Evolutionary conservation across 1,284 basidiomycete genomes (phyloP).

Genomic region (Trichosporon sp.): DNA sequence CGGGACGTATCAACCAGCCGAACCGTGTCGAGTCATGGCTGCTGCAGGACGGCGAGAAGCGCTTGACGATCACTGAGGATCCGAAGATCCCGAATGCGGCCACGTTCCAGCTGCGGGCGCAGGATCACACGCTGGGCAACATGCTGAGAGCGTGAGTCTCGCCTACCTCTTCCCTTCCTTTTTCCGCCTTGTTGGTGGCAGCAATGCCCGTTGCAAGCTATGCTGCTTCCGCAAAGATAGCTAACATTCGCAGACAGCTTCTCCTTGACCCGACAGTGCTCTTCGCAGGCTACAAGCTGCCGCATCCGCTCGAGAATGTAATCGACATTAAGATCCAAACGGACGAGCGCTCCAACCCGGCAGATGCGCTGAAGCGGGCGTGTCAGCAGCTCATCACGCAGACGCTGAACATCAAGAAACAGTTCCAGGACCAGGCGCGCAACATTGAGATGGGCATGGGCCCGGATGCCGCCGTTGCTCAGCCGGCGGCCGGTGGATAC

Average conservation of each 20-base stretch:
- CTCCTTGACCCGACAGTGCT: constrained; percentile 76
- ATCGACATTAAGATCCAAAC: constrained; percentile 95
- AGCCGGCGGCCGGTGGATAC: constrained; percentile 21
- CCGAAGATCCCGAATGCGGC: constrained; percentile 96
- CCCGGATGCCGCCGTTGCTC: constrained; percentile 28
- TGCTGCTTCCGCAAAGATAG: neutral
- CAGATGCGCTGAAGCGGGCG: constrained; percentile 75
- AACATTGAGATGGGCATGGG: constrained; percentile 49
- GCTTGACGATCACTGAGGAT: constrained; percentile 87
- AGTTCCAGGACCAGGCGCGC: constrained; percentile 52
- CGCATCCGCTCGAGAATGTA: constrained; percentile 89
- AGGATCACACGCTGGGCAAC: constrained; percentile 95
- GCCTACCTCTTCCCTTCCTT: neutral
- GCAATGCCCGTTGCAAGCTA: neutral
- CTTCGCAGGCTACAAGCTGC: constrained; percentile 96
- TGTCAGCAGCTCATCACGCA: constrained; percentile 76
- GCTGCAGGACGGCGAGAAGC: constrained; percentile 84
- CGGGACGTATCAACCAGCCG: constrained; percentile 74
- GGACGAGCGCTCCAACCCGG: constrained; percentile 77
- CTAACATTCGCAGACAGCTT: constrained; percentile 61
- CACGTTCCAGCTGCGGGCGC: constrained; percentile 87
- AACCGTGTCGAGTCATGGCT: constrained; percentile 74
- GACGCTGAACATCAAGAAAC: constrained; percentile 52
- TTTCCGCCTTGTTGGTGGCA: neutral
- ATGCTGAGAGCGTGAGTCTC: constrained; percentile 84